These are phyloP conservation scores for Rhynchosporium graminicola DNA, from an alignment of 2,329 filamentous ascomycete species.

Conservation along the genomic window DNA sequence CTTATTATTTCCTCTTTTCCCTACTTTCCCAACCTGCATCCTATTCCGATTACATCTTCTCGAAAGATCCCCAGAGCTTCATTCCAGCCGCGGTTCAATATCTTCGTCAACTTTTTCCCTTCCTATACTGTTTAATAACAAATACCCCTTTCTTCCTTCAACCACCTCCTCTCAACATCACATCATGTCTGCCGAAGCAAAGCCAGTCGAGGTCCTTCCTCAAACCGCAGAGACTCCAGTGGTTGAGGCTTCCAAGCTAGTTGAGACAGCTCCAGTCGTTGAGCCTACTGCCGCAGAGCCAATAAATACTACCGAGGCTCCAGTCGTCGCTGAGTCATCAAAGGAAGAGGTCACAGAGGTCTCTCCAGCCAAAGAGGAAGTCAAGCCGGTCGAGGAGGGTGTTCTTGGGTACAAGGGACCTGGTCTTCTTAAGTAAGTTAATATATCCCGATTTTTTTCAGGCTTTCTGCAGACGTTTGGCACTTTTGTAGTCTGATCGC, in stretches of 20 bases:
- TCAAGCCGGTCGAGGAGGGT: constrained; percentile 64
- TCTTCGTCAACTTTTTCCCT: constrained; percentile 12
- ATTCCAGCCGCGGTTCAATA: constrained; percentile 1
- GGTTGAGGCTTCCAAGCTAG: constrained; percentile 62
- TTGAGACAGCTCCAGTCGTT: constrained; percentile 43
- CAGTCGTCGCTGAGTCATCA: constrained; percentile 16
- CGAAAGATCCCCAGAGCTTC: constrained; percentile 11
- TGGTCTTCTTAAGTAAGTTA: constrained; percentile 75
- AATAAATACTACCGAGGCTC: constrained; percentile 34
- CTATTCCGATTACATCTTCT: not conserved
- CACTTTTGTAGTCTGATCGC: not conserved
- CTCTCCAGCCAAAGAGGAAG: constrained; percentile 52
- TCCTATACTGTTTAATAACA: constrained; percentile 12
- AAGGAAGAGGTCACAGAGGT: constrained; percentile 64
- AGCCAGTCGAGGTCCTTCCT: constrained; percentile 17
- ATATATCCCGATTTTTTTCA: not conserved
- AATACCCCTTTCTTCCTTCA: constrained; percentile 12
- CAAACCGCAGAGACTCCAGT: constrained; percentile 13
- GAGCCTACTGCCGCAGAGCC: constrained; percentile 35
- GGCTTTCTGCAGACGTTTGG: not conserved
- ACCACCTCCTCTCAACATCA: not conserved
- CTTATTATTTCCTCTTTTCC: constrained; percentile 6
- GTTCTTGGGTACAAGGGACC: constrained; percentile 87
- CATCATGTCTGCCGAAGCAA: constrained; percentile 23
- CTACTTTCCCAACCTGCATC: not conserved